Evolutionary conservation across 108 stramenopile species (phyloP), one percentile per base, ranked within the genome.

Genomic region (Seminavis robusta): DNA sequence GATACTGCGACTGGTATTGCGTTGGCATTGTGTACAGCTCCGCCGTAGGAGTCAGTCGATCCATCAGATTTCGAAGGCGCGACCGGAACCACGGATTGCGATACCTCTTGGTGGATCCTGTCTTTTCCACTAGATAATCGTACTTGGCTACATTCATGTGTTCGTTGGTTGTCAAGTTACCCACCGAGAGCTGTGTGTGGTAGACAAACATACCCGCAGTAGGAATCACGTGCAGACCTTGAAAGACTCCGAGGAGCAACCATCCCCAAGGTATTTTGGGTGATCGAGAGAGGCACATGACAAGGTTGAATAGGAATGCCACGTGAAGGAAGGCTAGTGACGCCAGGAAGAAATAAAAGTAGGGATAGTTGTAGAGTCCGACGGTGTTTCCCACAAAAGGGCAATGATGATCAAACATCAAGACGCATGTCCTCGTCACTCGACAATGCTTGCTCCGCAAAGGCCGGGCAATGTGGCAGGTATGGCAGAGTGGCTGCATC

Each of bases 331-430:
- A 46, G 19, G 73, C 62, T 60, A 95, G 68, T 37, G 44, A 72
- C 43, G 83, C 24, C 5, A 95, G 65, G 63, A 94, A 95, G 13
- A 80, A 42, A 39, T 80, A 95, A 65, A 99, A 99, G 49, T 79
- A 95, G 24, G 74, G 71, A 76, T 99, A 99, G 62, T 98, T 99
- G 77, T 90, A 83, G 11, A 91, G 71, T 30, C 97, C 98, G 16
- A 99, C 76, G 25, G 92, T 94, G 32, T 17, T 91, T 56, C 94
- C 93, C 19, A 98, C 90, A 61, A 96, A 99, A 16, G 97, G 95
- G 64, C 99, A 99, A 74, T 96, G 95, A 73, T 99, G 99, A 73
- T 99, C 99, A 75, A 98, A 99, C 37, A 88, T 29, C 20, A 92
- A 67, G 19, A 98, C 91, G 61, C 99, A 99, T 49, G 84, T 67